These are phyloP conservation scores for Fraxinus ornus DNA, from an alignment of 305 asterid genomes.

Conservation along the genomic window DNA sequence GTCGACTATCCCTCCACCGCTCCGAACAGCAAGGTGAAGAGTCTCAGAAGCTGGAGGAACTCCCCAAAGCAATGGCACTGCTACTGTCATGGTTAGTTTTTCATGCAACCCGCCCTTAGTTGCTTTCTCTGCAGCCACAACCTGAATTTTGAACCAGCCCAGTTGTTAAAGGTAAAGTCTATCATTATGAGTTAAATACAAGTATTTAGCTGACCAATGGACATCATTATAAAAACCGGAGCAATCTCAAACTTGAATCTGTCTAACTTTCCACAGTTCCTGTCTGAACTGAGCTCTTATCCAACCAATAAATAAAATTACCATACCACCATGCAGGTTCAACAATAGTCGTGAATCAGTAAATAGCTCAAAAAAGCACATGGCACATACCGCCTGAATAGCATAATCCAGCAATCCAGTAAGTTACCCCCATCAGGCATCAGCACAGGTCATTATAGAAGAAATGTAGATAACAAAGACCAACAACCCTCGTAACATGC, in stretches of 20 bases:
- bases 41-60: slow-evolving; percentile 95
- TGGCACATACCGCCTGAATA: not conserved
- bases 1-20: slow-evolving; percentile 94
- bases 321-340: not conserved
- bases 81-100: slow-evolving; percentile 85
- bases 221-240: not conserved
- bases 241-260: not conserved
- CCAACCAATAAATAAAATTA: not conserved
- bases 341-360: not conserved
- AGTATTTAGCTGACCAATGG: not conserved
- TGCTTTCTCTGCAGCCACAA: slow-evolving; percentile 76
- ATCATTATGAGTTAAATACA: not conserved
- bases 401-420: not conserved
- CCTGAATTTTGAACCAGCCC: slow-evolving; percentile 37
- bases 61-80: slow-evolving; percentile 95
- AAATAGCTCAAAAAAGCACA: not conserved
- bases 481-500: not conserved
- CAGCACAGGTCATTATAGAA: not conserved
- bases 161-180: not conserved
- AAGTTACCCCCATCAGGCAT: not conserved
- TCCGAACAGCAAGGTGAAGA: slow-evolving; percentile 74
- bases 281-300: not conserved
- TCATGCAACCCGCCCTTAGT: slow-evolving; percentile 73
- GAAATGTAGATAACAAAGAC: not conserved
- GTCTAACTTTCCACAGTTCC: not conserved